Conservation (phyloP, 1,284 basidiomycete species). For the Phylloboletellus chloephorus region DNA sequence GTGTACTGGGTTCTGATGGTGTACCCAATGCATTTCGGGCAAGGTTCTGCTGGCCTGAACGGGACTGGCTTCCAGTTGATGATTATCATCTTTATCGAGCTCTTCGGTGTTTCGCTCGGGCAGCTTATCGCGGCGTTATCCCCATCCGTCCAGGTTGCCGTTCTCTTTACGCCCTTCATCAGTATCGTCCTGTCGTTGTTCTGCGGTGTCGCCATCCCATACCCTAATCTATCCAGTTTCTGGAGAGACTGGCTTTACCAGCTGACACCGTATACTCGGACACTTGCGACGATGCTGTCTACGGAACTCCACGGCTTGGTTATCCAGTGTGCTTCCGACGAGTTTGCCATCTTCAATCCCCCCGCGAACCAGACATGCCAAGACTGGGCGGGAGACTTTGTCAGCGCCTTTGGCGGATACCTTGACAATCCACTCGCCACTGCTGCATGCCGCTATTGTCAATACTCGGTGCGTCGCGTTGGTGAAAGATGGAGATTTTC, state of each 20-base stretch:
- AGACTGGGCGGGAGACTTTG: conserved; percentile 67
- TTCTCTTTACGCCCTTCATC: conserved; percentile 78
- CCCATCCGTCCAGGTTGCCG: conserved; percentile 70
- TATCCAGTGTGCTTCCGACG: conserved; percentile 62
- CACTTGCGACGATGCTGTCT: conserved; percentile 69
- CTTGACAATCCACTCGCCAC: conserved; percentile 67
- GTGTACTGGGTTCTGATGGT: conserved; percentile 79
- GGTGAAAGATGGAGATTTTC: background rate
- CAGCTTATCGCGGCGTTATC: conserved; percentile 73
- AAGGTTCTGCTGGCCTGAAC: conserved; percentile 52
- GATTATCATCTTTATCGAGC: conserved; percentile 65
- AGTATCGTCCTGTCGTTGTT: conserved; percentile 64
- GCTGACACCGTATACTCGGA: conserved; percentile 65
- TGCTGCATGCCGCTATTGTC: conserved; percentile 65
- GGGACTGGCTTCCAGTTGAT: conserved; percentile 75
- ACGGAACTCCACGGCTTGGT: conserved; percentile 74
- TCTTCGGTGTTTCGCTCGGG: conserved; percentile 76
- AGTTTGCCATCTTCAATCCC: conserved; percentile 66
- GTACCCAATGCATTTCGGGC: conserved; percentile 69
- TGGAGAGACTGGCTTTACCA: conserved; percentile 76
- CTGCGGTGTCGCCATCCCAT: conserved; percentile 81
- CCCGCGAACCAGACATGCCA: conserved; percentile 72
- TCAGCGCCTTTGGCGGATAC: conserved; percentile 66
- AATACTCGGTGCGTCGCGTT: conserved; percentile 41
- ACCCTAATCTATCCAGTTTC: conserved; percentile 60